Evolutionary conservation across 2,329 filamentous ascomycete genomes (phyloP).

Genomic region (Trichoderma cornu-damae): DNA sequence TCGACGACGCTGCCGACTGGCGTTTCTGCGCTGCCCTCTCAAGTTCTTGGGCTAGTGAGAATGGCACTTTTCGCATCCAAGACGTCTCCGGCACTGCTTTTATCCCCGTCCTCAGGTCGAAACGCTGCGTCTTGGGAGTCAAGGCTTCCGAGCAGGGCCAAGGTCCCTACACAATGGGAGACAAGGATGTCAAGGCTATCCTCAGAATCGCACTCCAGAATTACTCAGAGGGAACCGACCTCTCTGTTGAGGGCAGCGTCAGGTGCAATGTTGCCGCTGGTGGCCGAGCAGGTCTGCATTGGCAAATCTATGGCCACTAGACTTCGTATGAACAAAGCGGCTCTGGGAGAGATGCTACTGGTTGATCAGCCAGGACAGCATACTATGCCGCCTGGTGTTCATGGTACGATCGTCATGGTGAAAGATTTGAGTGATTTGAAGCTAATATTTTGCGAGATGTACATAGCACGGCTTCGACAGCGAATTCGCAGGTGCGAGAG

Average conservation of each 20-base stretch:
- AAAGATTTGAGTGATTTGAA: background rate
- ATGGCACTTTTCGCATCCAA: conserved; percentile 30
- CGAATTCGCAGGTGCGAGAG: background rate
- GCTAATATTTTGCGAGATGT: background rate
- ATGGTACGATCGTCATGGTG: background rate
- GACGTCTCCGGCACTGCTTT: conserved; percentile 19
- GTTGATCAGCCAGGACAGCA: background rate
- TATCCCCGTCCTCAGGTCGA: conserved; percentile 26
- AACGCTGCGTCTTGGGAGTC: conserved; percentile 28
- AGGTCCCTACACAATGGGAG: conserved; percentile 24
- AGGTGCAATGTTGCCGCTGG: conserved; percentile 21
- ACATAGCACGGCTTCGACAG: background rate
- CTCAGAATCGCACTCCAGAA: conserved; percentile 22
- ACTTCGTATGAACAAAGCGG: background rate
- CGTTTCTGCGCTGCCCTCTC: conserved; percentile 30
- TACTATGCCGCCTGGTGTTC: background rate
- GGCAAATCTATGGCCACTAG: conserved; percentile 22
- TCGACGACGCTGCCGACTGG: conserved; percentile 28
- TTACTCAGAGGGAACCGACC: conserved; percentile 22
- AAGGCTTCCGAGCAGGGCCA: conserved; percentile 22
- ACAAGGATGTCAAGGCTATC: conserved; percentile 25
- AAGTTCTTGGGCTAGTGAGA: conserved; percentile 28
- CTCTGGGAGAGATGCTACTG: background rate
- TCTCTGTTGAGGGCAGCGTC: conserved; percentile 24
- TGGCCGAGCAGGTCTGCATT: conserved; percentile 22